phyloP scores from a whole-genome alignment of 148 eudicot genomes.

The Mesembryanthemum crystallinum region DNA sequence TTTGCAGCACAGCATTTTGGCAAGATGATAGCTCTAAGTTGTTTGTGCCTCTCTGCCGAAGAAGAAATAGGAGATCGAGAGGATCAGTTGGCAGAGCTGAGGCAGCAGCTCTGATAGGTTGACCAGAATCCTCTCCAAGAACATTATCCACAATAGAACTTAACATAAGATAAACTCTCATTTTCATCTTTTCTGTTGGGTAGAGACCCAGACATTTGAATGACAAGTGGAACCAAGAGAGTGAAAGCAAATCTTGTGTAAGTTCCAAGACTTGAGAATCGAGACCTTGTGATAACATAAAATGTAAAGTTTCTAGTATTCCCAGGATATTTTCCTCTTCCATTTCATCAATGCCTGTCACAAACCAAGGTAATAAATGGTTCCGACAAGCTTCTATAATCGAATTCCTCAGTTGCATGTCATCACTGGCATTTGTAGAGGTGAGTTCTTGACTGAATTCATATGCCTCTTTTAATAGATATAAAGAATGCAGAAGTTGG shows the following conservation, averaged over 20 bases:
- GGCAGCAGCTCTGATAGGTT: conserved; percentile 64
- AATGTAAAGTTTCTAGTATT: conserved; percentile 68
- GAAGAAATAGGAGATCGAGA: conserved; percentile 71
- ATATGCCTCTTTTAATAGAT: conserved; percentile 78
- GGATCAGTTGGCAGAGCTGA: conserved; percentile 81
- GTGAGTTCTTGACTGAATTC: conserved; percentile 42
- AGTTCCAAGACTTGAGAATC: conserved; percentile 44
- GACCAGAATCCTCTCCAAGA: conserved; percentile 63
- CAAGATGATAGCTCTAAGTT: conserved; percentile 57
- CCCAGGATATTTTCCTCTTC: conserved; percentile 74
- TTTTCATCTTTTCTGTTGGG: conserved; percentile 71
- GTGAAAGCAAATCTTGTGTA: conserved; percentile 50
- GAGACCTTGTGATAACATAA: conserved; percentile 51
- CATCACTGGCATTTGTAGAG: conserved; percentile 25
- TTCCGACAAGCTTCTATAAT: conserved; percentile 56
- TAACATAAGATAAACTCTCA: conserved; percentile 62
- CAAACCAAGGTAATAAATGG: conserved; percentile 83
- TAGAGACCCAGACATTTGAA: conserved; percentile 84
- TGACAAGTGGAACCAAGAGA: conserved; percentile 77
- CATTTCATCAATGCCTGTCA: conserved; percentile 47
- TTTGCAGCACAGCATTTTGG: conserved; percentile 71
- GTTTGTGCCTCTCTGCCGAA: conserved; percentile 63
- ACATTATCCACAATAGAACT: conserved; percentile 65
- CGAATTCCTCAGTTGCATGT: conserved; percentile 36
- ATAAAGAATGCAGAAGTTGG: conserved; percentile 68